Evolutionary conservation across 1,139 yeast species (phyloP), one percentile per base, ranked within the genome.

Genomic region (Sugiyamaella xylanicola): DNA sequence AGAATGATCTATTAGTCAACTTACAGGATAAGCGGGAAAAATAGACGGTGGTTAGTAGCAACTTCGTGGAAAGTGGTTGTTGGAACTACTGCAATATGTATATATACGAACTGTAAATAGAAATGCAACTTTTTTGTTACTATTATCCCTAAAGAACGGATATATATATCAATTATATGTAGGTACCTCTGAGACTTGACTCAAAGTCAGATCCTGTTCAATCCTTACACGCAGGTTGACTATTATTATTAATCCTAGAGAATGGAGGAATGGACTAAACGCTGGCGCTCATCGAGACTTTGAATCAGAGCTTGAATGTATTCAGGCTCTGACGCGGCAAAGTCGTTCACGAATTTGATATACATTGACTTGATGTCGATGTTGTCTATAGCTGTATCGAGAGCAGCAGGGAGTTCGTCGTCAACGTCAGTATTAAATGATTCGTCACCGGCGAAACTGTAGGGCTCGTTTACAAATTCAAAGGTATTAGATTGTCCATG

Each of bases 1-100:
- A 55, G 21, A 55, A 55, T 39, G 51, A 51, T 20, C 48, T 55
- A 42, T 48, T 55, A 19, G 55, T 50, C 15, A 51, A 48, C 29
- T 51, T 55, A 17, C 58, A 49, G 22, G 53, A 48, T 25, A 50
- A 54, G 48, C 46, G 43, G 11, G 54, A 49, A 25, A 49, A 53
- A 36, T 48, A 39, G 27, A 16, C 29, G 39, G 17, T 11, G 35
- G 9, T 11, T 13, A 11, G 32, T 21, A 16, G 19, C 22, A 25
- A 25, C 47, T 25, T 43, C 25, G 25, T 41, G 19, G 19, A 13
- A 35, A 39, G 19, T 11, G n/a, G n/a, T n/a, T n/a, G n/a, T n/a
- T n/a, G n/a, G n/a, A n/a, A n/a, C n/a, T n/a, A n/a, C n/a, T n/a
- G n/a, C n/a, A n/a, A n/a, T n/a, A n/a, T 43, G 47, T 25, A 25